Evolutionary conservation across 169 alveolate genomes (phyloP), one percentile per base, ranked within the genome.

Genomic region (Cryptosporidium parvum): DNA sequence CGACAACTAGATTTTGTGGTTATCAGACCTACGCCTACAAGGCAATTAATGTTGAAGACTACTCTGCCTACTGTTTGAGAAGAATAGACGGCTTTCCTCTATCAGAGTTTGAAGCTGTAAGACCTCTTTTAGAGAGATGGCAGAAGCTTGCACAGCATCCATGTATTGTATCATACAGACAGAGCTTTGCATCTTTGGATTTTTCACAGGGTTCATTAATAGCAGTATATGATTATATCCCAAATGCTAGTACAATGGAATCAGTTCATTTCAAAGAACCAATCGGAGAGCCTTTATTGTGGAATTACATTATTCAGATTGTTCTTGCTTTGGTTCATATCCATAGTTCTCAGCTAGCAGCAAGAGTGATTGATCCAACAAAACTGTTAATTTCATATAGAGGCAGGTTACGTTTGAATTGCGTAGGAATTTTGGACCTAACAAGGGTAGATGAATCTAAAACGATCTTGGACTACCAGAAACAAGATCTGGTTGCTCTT

Each of bases 201-300:
- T 80, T 80, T 29, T 58, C 89, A 21, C 89, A 59, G 42, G 69
- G 80, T 1, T 69, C 89, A 5, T 26, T 80, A 16, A 21, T 80
- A 21, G 73, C 67, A 37, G 89, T 80, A 14, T 80, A 80, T 42
- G 89, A 80, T 48, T 80, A 80, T 37, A 80, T 80, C 33, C 89
- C 89, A 23, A 80, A 80, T 59, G 89, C 89, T 18, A 80, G 89
- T 26, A 80, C 89, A 59, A 80, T 80, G 89, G 89, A 80, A n/a
- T 80, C 89, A 7, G 89, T 80, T 21, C 89, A 80, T 48, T 80
- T 80, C 39, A 80, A 80, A 35, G 89, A 80, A 18, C 89, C 89
- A 10, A 80, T 80, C 26, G 89, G 89, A 31, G 89, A 80, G 42
- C 89, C 89, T n/a, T 35, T 80, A 44, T 67, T 80, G 23, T 80